Base-by-base conservation (phyloP, 2,329 filamentous ascomycete species). In the Alternaria sp. region DNA sequence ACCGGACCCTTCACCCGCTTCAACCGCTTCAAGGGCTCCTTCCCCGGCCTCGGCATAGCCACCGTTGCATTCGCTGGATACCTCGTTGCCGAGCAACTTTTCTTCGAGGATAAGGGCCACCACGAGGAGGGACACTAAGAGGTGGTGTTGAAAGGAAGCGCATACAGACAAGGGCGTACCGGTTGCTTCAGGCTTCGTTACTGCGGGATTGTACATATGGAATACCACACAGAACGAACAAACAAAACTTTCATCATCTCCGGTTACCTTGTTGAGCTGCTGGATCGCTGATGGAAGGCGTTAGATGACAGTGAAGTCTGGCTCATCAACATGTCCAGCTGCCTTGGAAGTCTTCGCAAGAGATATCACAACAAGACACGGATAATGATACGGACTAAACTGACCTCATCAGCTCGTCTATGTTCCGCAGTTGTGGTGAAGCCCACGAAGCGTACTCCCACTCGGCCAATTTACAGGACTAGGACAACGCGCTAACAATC, bases 41-140 rank as follows among this genome's bases (percentile, higher is more conserved):
- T 99, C 79, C 96, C 96, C 40, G 96, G 96, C 65, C 86, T 99
- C 74, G 96, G 96, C 68, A 97, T 95, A 73, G 96, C 93, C 30
- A 91, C 91, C 6, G 94, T 96, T 63, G 94, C 95, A 49, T 99
- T 99, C 81, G 89, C 91, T 53, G 90, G 85, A 67, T 99, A 99
- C 84, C 93, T 94, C 81, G 89, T 88, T 64, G 97, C 93, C 82
- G 96, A 99, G 84, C 88, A 96, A 81, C 83, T 96, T 59, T 97
- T 97, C 81, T 79, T 97, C 72, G 87, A 91, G 76, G 91, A 94
- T 67, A 82, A 86, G 59, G 65, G 61, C 15, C 72, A 78, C 51
- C 76, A 77, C 60, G 61, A 70, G 47, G 58, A 62, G 43, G 43
- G 44, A 21, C n/a, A 32, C 30, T 61, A 59, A 43, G 49, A 10